phyloP scores from a whole-genome alignment of 345 rosid species.

The Hibiscus tridactylites region DNA sequence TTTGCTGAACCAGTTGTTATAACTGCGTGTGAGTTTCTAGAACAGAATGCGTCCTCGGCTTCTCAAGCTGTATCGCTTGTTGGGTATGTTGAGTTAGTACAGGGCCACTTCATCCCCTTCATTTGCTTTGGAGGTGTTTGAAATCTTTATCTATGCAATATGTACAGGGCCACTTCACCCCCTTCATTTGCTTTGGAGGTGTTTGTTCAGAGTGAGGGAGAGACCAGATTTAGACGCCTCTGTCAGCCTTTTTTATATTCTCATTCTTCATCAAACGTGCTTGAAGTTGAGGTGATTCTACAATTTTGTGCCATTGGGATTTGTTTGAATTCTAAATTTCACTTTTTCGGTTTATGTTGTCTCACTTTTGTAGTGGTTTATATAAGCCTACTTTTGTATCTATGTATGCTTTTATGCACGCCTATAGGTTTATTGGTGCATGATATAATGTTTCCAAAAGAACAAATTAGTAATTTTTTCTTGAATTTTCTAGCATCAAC shows the following conservation, averaged over 20 bases:
- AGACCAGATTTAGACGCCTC: constrained; percentile 90
- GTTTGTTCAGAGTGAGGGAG: constrained; percentile 61
- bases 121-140: constrained; percentile 92
- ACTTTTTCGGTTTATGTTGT: not conserved
- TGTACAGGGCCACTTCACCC: constrained; percentile 84
- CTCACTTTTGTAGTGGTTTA: not conserved
- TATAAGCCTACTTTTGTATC: too few species aligned
- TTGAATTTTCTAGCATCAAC: not conserved
- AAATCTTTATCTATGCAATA: constrained; percentile 6
- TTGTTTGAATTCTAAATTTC: not conserved
- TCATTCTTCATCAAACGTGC: constrained; percentile 88
- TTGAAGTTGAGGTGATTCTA: constrained; percentile 79
- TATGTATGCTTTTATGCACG: too few species aligned
- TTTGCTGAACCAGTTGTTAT: constrained; percentile 91
- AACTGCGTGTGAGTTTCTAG: constrained; percentile 90
- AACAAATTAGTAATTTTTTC: not conserved
- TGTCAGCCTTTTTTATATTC: constrained; percentile 95
- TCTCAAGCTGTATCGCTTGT: constrained; percentile 72
- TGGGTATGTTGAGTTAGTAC: constrained; percentile 47
- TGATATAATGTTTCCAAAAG: not conserved
- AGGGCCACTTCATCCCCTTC: constrained; percentile 99
- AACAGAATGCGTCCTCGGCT: constrained; percentile 76
- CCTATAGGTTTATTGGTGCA: not conserved
- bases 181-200: constrained; percentile 99
- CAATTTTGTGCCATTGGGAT: not conserved